Conservation (phyloP, 169 alveolate genomes). For the Besnoitia besnoiti region DNA sequence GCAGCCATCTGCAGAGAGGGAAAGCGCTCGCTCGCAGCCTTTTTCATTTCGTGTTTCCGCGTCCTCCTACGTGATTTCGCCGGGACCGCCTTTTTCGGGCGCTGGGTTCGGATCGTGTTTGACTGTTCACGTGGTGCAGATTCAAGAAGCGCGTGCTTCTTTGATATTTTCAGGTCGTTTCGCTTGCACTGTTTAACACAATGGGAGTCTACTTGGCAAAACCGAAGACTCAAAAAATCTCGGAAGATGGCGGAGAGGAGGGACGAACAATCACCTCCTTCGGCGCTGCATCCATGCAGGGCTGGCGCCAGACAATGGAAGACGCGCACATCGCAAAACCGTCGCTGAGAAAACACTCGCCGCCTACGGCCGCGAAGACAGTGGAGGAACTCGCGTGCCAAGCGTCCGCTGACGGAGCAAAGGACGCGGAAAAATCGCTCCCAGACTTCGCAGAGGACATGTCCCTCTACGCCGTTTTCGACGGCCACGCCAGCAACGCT, state of each 20-base stretch:
- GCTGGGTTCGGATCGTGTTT: too few species aligned
- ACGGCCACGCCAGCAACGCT: conserved; percentile 98
- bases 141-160: too few species aligned
- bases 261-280: conserved; percentile 8
- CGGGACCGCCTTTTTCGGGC: too few species aligned
- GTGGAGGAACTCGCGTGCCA: background rate
- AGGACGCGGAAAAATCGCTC: background rate
- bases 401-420: background rate
- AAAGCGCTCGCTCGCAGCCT: too few species aligned
- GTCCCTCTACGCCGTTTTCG: conserved; percentile 94
- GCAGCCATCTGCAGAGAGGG: too few species aligned
- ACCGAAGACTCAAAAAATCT: conserved; percentile 52
- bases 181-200: background rate
- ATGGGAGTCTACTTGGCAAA: conserved; percentile 65
- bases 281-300: conserved; percentile 85
- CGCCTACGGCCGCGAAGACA: background rate
- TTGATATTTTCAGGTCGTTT: background rate
- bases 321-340: conserved; percentile 90
- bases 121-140: too few species aligned
- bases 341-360: background rate
- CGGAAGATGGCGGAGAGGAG: conserved; percentile 55
- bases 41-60: too few species aligned
- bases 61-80: too few species aligned
- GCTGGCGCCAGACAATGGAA: conserved; percentile 97
- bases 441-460: background rate